Conservation (phyloP, 2,329 filamentous ascomycete genomes). For the Aspergillus caelatus region DNA sequence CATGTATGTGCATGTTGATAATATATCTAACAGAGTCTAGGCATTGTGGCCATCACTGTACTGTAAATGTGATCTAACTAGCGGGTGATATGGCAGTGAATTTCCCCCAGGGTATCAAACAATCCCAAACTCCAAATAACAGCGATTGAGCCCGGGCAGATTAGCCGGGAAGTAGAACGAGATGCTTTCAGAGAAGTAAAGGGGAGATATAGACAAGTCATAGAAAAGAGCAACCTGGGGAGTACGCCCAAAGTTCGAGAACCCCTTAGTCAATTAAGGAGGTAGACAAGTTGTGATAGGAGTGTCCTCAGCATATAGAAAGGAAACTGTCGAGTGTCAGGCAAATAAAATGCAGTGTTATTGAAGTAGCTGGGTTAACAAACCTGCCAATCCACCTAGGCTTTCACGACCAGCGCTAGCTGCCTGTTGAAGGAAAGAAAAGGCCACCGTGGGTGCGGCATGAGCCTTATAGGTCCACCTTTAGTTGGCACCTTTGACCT, state of each 20-base stretch:
- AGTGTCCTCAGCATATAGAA: neutral
- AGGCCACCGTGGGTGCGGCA: neutral
- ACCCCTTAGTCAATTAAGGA: neutral
- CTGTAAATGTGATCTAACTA: conserved; percentile 14
- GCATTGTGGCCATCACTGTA: conserved; percentile 13
- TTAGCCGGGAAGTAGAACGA: conserved; percentile 11
- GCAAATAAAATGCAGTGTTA: neutral
- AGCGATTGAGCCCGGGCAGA: conserved; percentile 13
- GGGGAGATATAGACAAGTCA: neutral
- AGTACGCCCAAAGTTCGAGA: neutral
- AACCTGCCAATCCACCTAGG: conserved; percentile 6
- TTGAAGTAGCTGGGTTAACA: neutral
- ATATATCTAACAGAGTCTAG: conserved; percentile 19
- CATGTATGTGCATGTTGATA: conserved; percentile 11
- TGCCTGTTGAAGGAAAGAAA: neutral
- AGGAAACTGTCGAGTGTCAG: neutral
- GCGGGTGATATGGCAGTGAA: conserved; percentile 17
- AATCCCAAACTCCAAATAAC: conserved; percentile 27
- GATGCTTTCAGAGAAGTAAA: conserved; percentile 9
- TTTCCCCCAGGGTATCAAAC: conserved; percentile 29
- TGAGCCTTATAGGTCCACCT: neutral
- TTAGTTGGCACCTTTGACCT: conserved; percentile 35
- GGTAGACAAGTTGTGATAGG: neutral
- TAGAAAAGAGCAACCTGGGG: neutral
- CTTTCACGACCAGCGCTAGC: conserved; percentile 8